phyloP scores from a whole-genome alignment of 1,284 basidiomycete species.

The Vanrija humicola region DNA sequence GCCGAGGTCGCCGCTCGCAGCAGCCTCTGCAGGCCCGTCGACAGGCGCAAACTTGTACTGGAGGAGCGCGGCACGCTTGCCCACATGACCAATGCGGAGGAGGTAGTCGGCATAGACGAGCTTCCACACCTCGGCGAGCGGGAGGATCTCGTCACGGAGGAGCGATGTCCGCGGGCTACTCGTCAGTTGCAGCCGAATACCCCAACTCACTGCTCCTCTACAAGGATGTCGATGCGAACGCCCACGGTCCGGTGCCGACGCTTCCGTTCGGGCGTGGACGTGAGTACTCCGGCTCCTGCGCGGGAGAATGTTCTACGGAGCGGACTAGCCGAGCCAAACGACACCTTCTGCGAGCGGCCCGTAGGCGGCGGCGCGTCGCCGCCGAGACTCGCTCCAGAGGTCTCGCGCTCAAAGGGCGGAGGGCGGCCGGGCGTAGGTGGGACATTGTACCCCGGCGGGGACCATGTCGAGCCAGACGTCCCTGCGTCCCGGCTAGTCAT shows the following conservation, averaged over 20 bases:
- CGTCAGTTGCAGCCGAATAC: conserved; percentile 1
- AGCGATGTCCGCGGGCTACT: conserved; percentile 27
- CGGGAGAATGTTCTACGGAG: conserved; percentile 17
- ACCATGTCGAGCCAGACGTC: no score
- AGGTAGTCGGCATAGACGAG: conserved; percentile 69
- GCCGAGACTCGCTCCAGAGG: not conserved
- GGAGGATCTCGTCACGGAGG: conserved; percentile 22
- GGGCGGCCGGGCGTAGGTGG: no score
- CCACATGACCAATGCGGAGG: conserved; percentile 63
- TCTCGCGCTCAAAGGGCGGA: not conserved
- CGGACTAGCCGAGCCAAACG: conserved; percentile 28
- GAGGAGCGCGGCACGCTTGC: conserved; percentile 65
- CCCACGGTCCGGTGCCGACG: conserved; percentile 15
- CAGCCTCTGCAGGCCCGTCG: not conserved
- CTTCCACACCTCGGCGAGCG: conserved; percentile 35
- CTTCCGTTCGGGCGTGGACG: conserved; percentile 1
- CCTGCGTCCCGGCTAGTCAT: no score
- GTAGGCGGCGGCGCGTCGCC: not conserved
- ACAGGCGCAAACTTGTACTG: conserved; percentile 53
- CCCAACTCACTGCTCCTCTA: conserved; percentile 25
- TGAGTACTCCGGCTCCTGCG: not conserved
- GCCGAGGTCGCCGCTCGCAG: conserved; percentile 11
- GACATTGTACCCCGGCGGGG: no score
- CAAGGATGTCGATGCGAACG: conserved; percentile 24
- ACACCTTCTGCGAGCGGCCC: conserved; percentile 16